Percentiles rank a stretch among this genome's conserved stretches.
Conservation (phyloP, 192 early-diverging fungal genomes). For the Coemansia aciculifera region DNA sequence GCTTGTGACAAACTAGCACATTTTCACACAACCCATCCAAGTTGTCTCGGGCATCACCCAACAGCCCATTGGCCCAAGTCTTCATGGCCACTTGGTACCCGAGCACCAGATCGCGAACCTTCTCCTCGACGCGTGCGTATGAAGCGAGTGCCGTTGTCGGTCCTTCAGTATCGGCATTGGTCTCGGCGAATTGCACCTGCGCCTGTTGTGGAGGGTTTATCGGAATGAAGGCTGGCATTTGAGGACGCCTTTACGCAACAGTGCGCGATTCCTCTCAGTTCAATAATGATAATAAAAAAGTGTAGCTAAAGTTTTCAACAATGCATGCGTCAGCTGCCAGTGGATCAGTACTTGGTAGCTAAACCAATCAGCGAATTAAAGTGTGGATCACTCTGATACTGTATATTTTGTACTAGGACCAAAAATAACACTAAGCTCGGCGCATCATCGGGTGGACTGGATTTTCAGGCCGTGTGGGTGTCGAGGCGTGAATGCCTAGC, state of each 20-base stretch:
- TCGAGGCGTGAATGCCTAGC: not conserved
- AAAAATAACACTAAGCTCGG: not conserved
- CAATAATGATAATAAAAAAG: not conserved
- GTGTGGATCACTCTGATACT: not conserved
- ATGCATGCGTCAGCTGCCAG: not conserved
- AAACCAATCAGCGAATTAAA: not conserved
- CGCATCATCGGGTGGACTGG: constrained; percentile 5
- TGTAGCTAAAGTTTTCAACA: not conserved
- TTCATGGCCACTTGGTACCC: constrained; percentile 29
- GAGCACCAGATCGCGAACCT: constrained; percentile 25
- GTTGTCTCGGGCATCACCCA: constrained; percentile 11
- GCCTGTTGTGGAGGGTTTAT: constrained; percentile 24
- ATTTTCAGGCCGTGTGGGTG: not conserved
- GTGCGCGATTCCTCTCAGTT: not conserved
- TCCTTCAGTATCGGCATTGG: not conserved
- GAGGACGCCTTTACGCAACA: not conserved
- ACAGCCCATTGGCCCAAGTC: constrained; percentile 22
- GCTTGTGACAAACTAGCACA: constrained; percentile 9
- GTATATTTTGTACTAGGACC: not conserved
- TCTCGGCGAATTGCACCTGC: not conserved
- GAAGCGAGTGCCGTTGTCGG: not conserved
- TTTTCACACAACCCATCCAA: constrained; percentile 20
- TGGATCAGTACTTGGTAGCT: not conserved
- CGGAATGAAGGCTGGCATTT: constrained; percentile 30
- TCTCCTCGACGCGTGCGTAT: constrained; percentile 28